Conservation (phyloP, 2,329 filamentous ascomycete species). For the Xylaria sp. region DNA sequence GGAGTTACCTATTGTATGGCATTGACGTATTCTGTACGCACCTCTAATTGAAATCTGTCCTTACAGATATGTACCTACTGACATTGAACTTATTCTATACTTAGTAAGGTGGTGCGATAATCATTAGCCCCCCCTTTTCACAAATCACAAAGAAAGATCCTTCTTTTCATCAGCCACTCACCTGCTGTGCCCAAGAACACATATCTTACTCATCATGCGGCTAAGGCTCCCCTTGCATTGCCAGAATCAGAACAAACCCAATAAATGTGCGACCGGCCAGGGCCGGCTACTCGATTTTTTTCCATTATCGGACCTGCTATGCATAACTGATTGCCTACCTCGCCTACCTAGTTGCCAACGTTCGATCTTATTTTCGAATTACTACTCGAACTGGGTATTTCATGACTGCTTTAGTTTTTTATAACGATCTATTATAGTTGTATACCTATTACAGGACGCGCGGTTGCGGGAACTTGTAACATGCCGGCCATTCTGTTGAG, state of each 20-base stretch:
- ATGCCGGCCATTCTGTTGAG: slow-evolving; percentile 24
- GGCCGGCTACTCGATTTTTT: background rate
- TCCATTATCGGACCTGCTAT: slow-evolving; percentile 11
- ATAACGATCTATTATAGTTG: background rate
- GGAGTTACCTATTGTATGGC: background rate
- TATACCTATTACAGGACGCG: background rate
- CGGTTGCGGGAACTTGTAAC: slow-evolving; percentile 11
- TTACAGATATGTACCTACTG: slow-evolving; percentile 5
- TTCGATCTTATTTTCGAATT: background rate
- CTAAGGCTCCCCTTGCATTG: slow-evolving; percentile 23
- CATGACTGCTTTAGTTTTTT: background rate
- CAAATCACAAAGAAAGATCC: slow-evolving; percentile 36
- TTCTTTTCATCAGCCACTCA: slow-evolving; percentile 34
- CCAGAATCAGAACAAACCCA: slow-evolving; percentile 9
- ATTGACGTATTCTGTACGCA: too few species aligned
- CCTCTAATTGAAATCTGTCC: slow-evolving; percentile 33
- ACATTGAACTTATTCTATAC: slow-evolving; percentile 14
- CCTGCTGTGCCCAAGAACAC: slow-evolving; percentile 11
- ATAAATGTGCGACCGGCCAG: slow-evolving; percentile 7
- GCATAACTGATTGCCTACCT: slow-evolving; percentile 3
- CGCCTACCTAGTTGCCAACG: background rate
- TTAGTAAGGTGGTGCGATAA: slow-evolving; percentile 32
- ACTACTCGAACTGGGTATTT: background rate
- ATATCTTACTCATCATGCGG: slow-evolving; percentile 40
- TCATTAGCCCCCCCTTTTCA: slow-evolving; percentile 30